phyloP scores from a whole-genome alignment of 2,329 filamentous ascomycete species.

The Phaeosphaeriaceae sp. region DNA sequence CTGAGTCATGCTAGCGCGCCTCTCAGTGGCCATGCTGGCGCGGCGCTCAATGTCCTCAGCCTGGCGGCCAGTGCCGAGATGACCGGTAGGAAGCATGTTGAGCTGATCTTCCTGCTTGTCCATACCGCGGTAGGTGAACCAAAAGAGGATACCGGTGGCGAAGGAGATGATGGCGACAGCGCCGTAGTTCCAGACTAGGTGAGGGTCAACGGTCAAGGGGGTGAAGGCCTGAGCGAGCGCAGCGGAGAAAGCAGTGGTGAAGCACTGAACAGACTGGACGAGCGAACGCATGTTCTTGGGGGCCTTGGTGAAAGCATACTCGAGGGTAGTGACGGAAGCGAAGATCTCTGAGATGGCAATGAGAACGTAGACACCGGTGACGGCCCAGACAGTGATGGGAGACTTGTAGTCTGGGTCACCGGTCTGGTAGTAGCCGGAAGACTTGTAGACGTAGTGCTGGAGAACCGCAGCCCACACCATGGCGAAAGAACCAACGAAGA shows the following conservation, averaged over 20 bases:
- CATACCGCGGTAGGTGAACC: conserved; percentile 38
- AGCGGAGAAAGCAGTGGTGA: conserved; percentile 45
- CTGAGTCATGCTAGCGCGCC: conserved; percentile 10
- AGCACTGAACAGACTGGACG: conserved; percentile 46
- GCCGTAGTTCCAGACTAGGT: conserved; percentile 46
- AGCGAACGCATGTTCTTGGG: conserved; percentile 66
- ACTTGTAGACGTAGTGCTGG: conserved; percentile 66
- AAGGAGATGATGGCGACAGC: conserved; percentile 46
- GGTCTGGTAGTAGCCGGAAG: conserved; percentile 56
- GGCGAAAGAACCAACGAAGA: conserved; percentile 68
- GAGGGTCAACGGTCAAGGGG: conserved; percentile 35
- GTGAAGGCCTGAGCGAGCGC: conserved; percentile 40
- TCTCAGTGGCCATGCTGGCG: conserved; percentile 22
- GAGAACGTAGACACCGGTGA: conserved; percentile 60
- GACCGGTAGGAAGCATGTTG: conserved; percentile 48
- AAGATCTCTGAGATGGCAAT: conserved; percentile 68
- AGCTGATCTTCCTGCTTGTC: conserved; percentile 47
- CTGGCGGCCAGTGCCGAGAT: conserved; percentile 37
- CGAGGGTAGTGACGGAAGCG: conserved; percentile 71
- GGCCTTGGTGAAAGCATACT: conserved; percentile 78
- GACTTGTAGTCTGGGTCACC: conserved; percentile 46
- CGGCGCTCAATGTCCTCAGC: conserved; percentile 40
- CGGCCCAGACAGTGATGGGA: conserved; percentile 62
- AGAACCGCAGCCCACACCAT: conserved; percentile 65
- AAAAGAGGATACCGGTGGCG: conserved; percentile 41